These are phyloP conservation scores for Chrysoporthe deuterocubensis DNA, from an alignment of 2,329 filamentous ascomycete genomes.

Conservation along the genomic window DNA sequence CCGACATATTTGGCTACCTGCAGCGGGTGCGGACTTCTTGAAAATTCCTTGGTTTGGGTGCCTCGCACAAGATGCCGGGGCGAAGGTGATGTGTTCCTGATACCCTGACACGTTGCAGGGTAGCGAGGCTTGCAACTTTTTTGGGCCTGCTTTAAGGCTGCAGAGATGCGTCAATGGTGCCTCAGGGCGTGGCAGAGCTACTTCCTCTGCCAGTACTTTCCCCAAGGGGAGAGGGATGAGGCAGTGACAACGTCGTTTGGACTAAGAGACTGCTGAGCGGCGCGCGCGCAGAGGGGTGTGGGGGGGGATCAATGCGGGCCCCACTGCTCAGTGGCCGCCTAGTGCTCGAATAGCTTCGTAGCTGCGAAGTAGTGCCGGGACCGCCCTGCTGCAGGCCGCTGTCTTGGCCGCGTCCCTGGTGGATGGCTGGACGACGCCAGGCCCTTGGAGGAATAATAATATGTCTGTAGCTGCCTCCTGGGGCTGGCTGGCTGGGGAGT, in stretches of 20 bases:
- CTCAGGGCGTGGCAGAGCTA: conserved; percentile 36
- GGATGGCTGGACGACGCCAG: conserved; percentile 18
- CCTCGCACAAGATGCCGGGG: conserved; percentile 57
- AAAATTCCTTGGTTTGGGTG: conserved; percentile 60
- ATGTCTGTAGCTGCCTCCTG: conserved; percentile 16
- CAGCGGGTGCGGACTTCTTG: conserved; percentile 67
- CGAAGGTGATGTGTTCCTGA: conserved; percentile 62
- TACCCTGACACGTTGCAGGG: conserved; percentile 60
- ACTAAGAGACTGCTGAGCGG: conserved; percentile 20
- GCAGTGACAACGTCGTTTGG: conserved; percentile 20
- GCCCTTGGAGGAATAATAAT: conserved; percentile 14
- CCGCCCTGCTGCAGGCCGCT: conserved; percentile 38
- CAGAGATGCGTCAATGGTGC: conserved; percentile 59
- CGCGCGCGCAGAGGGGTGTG: conserved; percentile 35
- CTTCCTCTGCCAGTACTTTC: conserved; percentile 40
- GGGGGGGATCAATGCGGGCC: conserved; percentile 42
- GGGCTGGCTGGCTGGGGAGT: not conserved
- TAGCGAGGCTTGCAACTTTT: conserved; percentile 56
- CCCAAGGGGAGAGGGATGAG: conserved; percentile 30
- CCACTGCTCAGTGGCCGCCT: conserved; percentile 36
- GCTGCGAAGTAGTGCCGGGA: conserved; percentile 33
- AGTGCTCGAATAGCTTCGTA: conserved; percentile 32
- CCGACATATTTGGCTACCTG: conserved; percentile 89
- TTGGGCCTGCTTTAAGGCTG: conserved; percentile 52
- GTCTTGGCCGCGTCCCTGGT: conserved; percentile 25